phyloP scores from a whole-genome alignment of 1,284 basidiomycete genomes.

The Cryptococcus hybrid region DNA sequence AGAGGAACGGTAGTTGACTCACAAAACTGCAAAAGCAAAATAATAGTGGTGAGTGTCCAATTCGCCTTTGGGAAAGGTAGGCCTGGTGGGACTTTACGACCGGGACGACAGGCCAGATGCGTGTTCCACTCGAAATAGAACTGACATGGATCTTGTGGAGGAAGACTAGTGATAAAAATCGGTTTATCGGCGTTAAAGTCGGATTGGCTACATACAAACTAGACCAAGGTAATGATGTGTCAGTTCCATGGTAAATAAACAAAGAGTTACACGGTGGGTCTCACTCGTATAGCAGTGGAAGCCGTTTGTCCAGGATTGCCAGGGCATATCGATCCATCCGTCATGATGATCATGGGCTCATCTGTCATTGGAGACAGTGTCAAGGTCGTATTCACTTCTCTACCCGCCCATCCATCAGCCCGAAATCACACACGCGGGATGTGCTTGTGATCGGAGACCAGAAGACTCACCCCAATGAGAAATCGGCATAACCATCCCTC shows the following conservation, averaged over 20 bases:
- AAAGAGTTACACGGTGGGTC: conserved; percentile 3
- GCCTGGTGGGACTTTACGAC: background rate
- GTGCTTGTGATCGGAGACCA: background rate
- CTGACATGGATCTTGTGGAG: conserved; percentile 40
- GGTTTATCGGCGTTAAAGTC: conserved; percentile 44
- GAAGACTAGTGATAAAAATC: conserved; percentile 40
- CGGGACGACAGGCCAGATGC: conserved; percentile 40
- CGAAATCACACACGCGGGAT: background rate
- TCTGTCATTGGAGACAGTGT: conserved; percentile 32
- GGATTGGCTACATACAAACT: conserved; percentile 43
- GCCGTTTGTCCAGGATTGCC: conserved; percentile 28
- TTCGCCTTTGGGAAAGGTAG: conserved; percentile 33
- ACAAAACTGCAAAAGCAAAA: conserved; percentile 41
- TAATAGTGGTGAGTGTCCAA: conserved; percentile 36
- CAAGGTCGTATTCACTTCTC: conserved; percentile 32
- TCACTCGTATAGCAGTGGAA: conserved; percentile 41
- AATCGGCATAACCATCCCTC: conserved; percentile 32
- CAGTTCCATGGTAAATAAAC: no score
- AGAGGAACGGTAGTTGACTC: conserved; percentile 10
- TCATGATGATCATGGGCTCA: conserved; percentile 40
- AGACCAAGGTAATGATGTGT: background rate
- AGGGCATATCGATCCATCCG: conserved; percentile 40
- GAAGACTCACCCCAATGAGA: conserved; percentile 36
- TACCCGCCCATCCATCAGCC: conserved; percentile 3
- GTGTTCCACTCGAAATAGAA: conserved; percentile 51